These are phyloP conservation scores for Candida boleticola DNA, from an alignment of 805 yeast genomes.

Conservation along the genomic window DNA sequence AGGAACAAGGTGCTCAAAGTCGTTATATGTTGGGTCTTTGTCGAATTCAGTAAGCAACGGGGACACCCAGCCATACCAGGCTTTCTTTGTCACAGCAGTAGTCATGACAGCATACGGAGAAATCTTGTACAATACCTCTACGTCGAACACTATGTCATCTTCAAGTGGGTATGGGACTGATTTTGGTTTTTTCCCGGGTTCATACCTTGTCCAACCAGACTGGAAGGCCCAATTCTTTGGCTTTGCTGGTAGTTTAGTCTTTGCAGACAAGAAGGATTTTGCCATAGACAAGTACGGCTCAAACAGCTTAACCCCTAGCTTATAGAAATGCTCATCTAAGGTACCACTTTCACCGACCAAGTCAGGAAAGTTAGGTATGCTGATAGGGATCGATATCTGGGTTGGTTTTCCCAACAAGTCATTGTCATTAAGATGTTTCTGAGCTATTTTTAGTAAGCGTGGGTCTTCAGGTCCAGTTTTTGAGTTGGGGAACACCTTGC, in stretches of 20 bases:
- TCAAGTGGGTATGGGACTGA: conserved; percentile 70
- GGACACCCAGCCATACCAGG: conserved; percentile 96
- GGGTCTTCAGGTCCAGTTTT: conserved; percentile 21
- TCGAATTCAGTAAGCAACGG: conserved; percentile 69
- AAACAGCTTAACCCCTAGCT: conserved; percentile 57
- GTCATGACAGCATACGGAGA: conserved; percentile 79
- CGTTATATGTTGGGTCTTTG: conserved; percentile 22
- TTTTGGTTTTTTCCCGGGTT: conserved; percentile 49
- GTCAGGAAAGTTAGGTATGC: conserved; percentile 57
- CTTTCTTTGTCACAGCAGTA: conserved; percentile 67
- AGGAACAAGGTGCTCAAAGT: conserved; percentile 72
- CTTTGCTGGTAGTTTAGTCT: conserved; percentile 28
- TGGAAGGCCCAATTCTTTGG: conserved; percentile 56
- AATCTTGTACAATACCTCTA: conserved; percentile 77
- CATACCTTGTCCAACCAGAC: conserved; percentile 85
- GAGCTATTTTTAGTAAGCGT: conserved; percentile 49
- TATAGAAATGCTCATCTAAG: conserved; percentile 82
- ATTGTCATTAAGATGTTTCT: conserved; percentile 56
- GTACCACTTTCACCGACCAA: conserved; percentile 59
- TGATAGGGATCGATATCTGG: conserved; percentile 55
- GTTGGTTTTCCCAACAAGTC: conserved; percentile 77
- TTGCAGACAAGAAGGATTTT: conserved; percentile 33
- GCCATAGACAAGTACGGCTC: conserved; percentile 60
- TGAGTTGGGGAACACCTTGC: conserved; percentile 57
- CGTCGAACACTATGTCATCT: conserved; percentile 77